These are phyloP conservation scores for Beauveria bassiana DNA, from an alignment of 2,329 filamentous ascomycete species.

Conservation along the genomic window DNA sequence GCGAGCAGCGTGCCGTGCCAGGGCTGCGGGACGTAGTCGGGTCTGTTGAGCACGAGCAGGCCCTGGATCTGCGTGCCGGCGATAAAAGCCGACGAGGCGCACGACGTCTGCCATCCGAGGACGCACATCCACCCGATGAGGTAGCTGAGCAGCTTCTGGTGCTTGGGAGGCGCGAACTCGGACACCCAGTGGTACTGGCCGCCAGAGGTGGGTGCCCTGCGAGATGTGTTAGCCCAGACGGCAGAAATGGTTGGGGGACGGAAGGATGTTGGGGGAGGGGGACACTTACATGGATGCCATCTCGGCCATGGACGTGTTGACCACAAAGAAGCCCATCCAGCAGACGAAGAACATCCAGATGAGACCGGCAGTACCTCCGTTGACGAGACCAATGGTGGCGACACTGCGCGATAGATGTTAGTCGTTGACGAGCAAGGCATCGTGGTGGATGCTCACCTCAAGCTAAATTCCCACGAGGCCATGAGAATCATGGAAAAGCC, in stretches of 20 bases:
- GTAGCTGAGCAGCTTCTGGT: conserved; percentile 48
- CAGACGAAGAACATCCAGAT: conserved; percentile 36
- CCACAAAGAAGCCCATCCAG: conserved; percentile 30
- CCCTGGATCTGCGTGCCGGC: conserved; percentile 37
- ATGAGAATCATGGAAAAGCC: conserved; percentile 40
- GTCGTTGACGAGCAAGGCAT: neutral
- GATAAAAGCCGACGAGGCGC: conserved; percentile 33
- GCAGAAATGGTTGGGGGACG: too few species aligned
- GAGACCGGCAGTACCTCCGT: conserved; percentile 38
- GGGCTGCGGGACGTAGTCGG: conserved; percentile 24
- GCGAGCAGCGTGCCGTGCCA: conserved; percentile 38
- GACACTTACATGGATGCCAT: conserved; percentile 37
- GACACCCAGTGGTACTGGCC: conserved; percentile 38
- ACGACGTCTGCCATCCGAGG: conserved; percentile 36
- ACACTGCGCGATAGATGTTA: neutral
- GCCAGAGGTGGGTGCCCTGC: conserved; percentile 44
- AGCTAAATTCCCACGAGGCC: conserved; percentile 36
- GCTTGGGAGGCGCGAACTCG: conserved; percentile 32
- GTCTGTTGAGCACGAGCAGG: conserved; percentile 30
- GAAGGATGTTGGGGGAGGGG: neutral
- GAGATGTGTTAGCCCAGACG: neutral
- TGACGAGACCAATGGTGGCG: conserved; percentile 21
- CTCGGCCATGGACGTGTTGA: conserved; percentile 38
- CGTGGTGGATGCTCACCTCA: conserved; percentile 21
- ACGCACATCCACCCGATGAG: conserved; percentile 38